These are phyloP conservation scores for Podospora fimiseda DNA, from an alignment of 495 filamentous ascomycete species.

Conservation along the genomic window DNA sequence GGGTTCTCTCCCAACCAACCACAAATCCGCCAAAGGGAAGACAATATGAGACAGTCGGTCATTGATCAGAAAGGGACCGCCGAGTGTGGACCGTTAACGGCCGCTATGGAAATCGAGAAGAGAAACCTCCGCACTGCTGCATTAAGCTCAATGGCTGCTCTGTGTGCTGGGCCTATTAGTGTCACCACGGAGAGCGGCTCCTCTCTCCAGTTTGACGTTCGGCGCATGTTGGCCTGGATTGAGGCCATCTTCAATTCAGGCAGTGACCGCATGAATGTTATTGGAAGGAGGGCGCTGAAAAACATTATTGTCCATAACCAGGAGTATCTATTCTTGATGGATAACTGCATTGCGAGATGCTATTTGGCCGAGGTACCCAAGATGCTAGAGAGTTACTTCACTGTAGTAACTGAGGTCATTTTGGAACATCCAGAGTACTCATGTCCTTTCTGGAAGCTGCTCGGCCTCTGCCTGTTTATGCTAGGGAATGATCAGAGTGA, in stretches of 20 bases:
- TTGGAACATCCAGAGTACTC: conserved; percentile 72
- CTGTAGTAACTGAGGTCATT: conserved; percentile 81
- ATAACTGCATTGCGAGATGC: conserved; percentile 82
- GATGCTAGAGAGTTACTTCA: conserved; percentile 90
- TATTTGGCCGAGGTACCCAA: conserved; percentile 72
- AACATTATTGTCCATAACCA: conserved; percentile 89
- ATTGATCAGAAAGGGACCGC: conserved; percentile 56
- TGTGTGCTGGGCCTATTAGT: conserved; percentile 87
- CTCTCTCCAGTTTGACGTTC: conserved; percentile 82
- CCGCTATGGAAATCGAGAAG: conserved; percentile 95
- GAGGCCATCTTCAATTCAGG: conserved; percentile 84
- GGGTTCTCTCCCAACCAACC: conserved; percentile 89
- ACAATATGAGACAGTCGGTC: conserved; percentile 76
- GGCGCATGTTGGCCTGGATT: conserved; percentile 89
- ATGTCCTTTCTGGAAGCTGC: conserved; percentile 80
- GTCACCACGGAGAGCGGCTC: conserved; percentile 78
- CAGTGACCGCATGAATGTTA: conserved; percentile 86
- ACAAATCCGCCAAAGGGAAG: conserved; percentile 76
- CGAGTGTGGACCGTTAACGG: conserved; percentile 67
- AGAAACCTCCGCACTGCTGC: conserved; percentile 83
- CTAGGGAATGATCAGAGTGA: conserved; percentile 84
- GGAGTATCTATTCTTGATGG: conserved; percentile 72
- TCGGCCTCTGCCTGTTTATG: conserved; percentile 82
- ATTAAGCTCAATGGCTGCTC: conserved; percentile 87
- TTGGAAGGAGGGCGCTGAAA: conserved; percentile 81